Conservation (phyloP, 148 eudicot genomes). For the Camellia sinensis region DNA sequence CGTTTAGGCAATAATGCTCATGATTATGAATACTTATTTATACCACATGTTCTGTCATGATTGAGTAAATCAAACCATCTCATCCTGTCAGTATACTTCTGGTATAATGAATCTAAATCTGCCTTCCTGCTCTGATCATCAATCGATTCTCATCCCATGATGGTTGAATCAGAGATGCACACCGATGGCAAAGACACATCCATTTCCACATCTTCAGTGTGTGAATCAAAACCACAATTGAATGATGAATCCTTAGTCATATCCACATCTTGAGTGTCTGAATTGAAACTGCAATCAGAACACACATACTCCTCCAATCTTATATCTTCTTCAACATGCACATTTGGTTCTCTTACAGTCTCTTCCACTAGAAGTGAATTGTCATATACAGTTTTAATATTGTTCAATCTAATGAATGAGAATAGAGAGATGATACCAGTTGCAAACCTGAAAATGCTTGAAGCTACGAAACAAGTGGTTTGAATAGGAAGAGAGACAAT, state of each 20-base stretch:
- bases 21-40: conserved; percentile 23
- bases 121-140: conserved; percentile 7
- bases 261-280: not conserved
- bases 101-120: conserved; percentile 23
- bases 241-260: not conserved
- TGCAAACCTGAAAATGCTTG: conserved; percentile 5
- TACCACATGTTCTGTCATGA: conserved; percentile 28
- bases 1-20: too few species aligned
- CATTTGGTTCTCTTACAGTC: not conserved
- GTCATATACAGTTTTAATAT: not conserved
- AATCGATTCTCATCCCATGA: not conserved
- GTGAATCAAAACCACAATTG: not conserved
- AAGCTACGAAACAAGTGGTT: not conserved
- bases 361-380: not conserved
- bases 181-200: too few species aligned
- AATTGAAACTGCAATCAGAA: not conserved
- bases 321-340: not conserved
- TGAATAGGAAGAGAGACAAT: conserved; percentile 3
- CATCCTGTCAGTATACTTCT: conserved; percentile 33
- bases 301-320: not conserved
- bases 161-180: too few species aligned
- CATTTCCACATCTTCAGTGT: too few species aligned
- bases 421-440: not conserved
- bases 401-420: not conserved
- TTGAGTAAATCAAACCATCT: conserved; percentile 38